phyloP scores from a whole-genome alignment of 1,284 basidiomycete species.

The Trichosporon inkin region DNA sequence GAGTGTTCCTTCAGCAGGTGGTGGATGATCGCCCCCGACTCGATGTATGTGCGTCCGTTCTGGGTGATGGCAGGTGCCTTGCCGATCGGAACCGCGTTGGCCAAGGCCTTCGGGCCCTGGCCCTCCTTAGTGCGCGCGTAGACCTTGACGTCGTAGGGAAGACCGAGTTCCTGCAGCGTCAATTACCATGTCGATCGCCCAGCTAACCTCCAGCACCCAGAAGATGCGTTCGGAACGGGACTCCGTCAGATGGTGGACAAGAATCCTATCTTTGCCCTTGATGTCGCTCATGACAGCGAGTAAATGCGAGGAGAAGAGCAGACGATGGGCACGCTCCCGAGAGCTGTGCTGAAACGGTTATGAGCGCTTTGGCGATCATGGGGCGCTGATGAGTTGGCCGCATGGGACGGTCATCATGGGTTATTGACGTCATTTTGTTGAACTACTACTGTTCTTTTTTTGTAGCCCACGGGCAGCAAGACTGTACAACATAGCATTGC shows the following conservation, averaged over 20 bases:
- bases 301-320: background rate
- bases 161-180: conserved; percentile 28
- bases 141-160: conserved; percentile 38
- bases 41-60: conserved; percentile 31
- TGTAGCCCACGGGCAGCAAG: background rate
- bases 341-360: no score
- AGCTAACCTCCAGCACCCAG: conserved; percentile 32
- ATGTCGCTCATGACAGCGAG: background rate
- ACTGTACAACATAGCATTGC: background rate
- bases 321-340: no score
- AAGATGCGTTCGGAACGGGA: conserved; percentile 42
- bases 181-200: background rate
- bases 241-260: conserved; percentile 40
- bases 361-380: no score
- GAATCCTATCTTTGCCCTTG: conserved; percentile 20
- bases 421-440: conserved; percentile 6
- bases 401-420: no score
- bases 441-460: background rate
- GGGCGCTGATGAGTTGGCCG: no score
- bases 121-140: conserved; percentile 30
- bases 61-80: conserved; percentile 37
- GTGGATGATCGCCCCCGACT: conserved; percentile 40
- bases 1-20: conserved; percentile 22
- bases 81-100: conserved; percentile 31
- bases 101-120: background rate